Evolutionary conservation across 345 rosid genomes (phyloP).

Genomic region (Iberis pinnata): DNA sequence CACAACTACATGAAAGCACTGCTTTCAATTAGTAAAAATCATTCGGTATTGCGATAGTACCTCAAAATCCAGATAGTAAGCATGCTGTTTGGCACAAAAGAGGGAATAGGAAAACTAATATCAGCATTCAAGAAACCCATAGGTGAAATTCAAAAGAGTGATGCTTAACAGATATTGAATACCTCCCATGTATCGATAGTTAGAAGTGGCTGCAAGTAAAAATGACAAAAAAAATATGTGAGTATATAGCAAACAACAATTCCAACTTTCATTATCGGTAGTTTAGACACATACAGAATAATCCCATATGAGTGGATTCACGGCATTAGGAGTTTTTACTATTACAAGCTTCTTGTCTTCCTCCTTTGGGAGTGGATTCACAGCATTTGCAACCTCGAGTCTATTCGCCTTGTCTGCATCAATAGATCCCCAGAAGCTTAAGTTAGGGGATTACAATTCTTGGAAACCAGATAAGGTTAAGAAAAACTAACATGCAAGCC

Average conservation of each 20-base stretch:
- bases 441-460: neutral
- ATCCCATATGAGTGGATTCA: constrained; percentile 94
- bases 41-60: constrained; percentile 29
- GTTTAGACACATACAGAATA: constrained; percentile 50
- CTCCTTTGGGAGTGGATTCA: constrained; percentile 58
- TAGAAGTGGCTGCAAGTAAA: constrained; percentile 73
- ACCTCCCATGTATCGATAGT: constrained; percentile 98
- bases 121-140: constrained; percentile 17
- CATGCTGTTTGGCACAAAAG: constrained; percentile 60
- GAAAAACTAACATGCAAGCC: constrained; percentile 78
- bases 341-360: constrained; percentile 75
- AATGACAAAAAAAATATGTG: constrained; percentile 18
- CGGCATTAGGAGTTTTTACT: constrained; percentile 81
- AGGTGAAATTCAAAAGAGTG: neutral
- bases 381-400: constrained; percentile 57
- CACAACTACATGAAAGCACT: constrained; percentile 2
- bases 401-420: constrained; percentile 68
- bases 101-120: neutral
- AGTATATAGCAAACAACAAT: constrained; percentile 1
- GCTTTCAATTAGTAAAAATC: neutral
- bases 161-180: constrained; percentile 6
- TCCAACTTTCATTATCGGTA: neutral
- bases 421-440: constrained; percentile 4
- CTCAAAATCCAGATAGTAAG: constrained; percentile 92
- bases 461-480: too few relatives aligned